Conservation (phyloP, 164 flowering plant species). For the Vitis riparia region DNA sequence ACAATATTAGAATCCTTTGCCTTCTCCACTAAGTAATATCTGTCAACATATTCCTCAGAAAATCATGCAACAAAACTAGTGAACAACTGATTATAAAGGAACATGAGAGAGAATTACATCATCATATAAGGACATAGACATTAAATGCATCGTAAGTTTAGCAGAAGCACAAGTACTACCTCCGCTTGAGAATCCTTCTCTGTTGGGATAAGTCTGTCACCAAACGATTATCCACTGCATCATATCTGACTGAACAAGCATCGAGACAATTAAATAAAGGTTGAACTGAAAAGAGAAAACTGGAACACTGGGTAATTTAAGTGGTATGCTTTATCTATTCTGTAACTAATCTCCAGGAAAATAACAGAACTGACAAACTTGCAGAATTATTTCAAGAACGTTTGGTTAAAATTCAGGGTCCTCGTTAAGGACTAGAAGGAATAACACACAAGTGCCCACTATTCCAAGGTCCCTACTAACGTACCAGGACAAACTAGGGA, state of each 20-base stretch:
- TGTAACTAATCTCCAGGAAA: neutral
- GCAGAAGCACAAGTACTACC: conserved; percentile 41
- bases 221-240: conserved; percentile 46
- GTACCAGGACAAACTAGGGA: too few species aligned
- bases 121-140: neutral
- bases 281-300: neutral
- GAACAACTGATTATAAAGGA: neutral
- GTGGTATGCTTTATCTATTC: neutral
- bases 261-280: conserved; percentile 8
- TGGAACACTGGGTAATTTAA: neutral
- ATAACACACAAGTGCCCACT: too few species aligned
- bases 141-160: too few species aligned
- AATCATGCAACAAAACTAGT: neutral
- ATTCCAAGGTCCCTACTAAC: too few species aligned
- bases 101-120: neutral
- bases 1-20: conserved; percentile 96
- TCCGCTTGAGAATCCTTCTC: conserved; percentile 79
- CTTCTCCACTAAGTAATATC: conserved; percentile 93
- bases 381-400: neutral
- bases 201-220: conserved; percentile 63
- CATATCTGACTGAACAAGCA: conserved; percentile 74
- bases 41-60: conserved; percentile 24
- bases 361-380: neutral
- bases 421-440: too few species aligned
- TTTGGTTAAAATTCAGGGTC: neutral